Base-by-base conservation (phyloP, 306 rosid genomes). In the Quercus suber region DNA sequence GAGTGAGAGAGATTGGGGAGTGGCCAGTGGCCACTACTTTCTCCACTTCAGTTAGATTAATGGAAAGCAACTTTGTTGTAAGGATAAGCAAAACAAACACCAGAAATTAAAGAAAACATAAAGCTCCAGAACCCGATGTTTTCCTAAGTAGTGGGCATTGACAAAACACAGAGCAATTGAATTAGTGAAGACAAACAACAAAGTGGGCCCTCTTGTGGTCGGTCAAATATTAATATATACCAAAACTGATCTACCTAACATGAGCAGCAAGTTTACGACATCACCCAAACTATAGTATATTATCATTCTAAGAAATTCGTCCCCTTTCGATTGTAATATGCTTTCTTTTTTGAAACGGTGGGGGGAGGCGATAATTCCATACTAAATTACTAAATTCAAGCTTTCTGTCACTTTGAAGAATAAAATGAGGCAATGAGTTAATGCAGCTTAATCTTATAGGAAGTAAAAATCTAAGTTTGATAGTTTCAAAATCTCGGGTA, bases 1-100 rank as follows among this genome's bases (percentile, higher is more conserved):
- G 45, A 37, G 45, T 37, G 45, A 37, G 45, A 7, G 45, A 37
- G 11, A 37, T 49, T 28, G 37, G 55, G 45, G 59, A 20, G 33
- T 58, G 31, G 15, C 61, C 52, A 86, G 81, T 89, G 87, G 87
- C 82, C 81, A 80, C 78, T 76, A 25, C 77, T 76, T 76, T 71
- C 67, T 25, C 78, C 84, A 79, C 84, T 80, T 76, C 27, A 73
- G 43, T 14, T 25, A 67, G 72, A 45, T 53, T 53, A 80, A 61
- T 35, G 55, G 55, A 69, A 31, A 4, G 31, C 73, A 59, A 58
- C 35, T 77, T 57, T 73, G 58, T 71, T 52, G 69, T 4, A 69
- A 73, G 87, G 81, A 79, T 83, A 83, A 81, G 79, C 55, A 76
- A 79, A 83, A 71, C 43, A 67, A 68, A 76, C 55, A 67, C 1